Evolutionary conservation across 495 filamentous ascomycete genomes (phyloP).

Genomic region (Daldinia loculata): DNA sequence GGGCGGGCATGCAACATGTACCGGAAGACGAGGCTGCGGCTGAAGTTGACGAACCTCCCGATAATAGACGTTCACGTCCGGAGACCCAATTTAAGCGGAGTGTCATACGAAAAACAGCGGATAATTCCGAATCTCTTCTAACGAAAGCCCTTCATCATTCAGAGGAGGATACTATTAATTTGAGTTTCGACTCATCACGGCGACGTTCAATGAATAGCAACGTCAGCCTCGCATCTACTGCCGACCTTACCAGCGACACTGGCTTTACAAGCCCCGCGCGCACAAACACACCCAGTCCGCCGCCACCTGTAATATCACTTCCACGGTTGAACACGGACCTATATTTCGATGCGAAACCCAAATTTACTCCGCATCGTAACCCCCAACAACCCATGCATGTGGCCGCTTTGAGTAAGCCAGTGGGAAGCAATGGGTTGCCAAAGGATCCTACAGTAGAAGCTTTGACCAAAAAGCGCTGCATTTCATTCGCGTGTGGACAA

Average conservation of each 20-base stretch:
- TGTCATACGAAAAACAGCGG: constrained; percentile 51
- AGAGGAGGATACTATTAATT: constrained; percentile 55
- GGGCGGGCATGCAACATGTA: constrained; percentile 53
- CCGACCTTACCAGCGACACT: constrained; percentile 90
- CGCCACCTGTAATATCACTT: constrained; percentile 58
- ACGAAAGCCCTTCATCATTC: constrained; percentile 79
- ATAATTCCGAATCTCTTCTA: constrained; percentile 76
- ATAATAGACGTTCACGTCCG: constrained; percentile 36
- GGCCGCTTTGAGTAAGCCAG: constrained; percentile 19
- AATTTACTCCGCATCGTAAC: constrained; percentile 25
- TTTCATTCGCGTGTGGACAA: constrained; percentile 85
- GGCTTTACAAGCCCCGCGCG: constrained; percentile 91
- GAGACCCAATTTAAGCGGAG: constrained; percentile 54
- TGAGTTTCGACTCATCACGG: constrained; percentile 46
- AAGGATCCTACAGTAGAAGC: constrained; percentile 47
- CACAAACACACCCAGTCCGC: constrained; percentile 88
- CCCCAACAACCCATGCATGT: constrained; percentile 17
- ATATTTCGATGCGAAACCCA: constrained; percentile 37
- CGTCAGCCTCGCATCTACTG: constrained; percentile 78
- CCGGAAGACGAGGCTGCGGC: constrained; percentile 52
- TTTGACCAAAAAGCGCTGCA: constrained; percentile 75
- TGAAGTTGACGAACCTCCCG: constrained; percentile 49
- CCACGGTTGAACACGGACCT: constrained; percentile 38
- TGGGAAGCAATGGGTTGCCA: constrained; percentile 23
- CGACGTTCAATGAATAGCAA: constrained; percentile 80